phyloP scores from a whole-genome alignment of 1,139 yeast genomes.

The Yamadazyma diospyri region DNA sequence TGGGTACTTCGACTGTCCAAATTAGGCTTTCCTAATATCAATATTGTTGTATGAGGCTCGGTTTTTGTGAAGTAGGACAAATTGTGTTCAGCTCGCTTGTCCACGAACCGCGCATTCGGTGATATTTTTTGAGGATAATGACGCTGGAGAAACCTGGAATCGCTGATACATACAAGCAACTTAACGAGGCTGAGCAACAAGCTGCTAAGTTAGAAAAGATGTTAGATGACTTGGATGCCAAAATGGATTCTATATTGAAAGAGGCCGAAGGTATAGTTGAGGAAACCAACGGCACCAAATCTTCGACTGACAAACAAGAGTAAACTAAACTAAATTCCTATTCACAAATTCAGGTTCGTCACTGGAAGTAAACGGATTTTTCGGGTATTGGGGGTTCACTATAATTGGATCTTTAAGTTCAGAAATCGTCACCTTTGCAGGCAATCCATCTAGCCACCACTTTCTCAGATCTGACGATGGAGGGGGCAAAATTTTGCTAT shows the following conservation, averaged over 20 bases:
- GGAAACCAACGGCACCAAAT: too few relatives aligned
- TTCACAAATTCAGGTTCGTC: constrained; percentile 34
- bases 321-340: not conserved
- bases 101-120: too few relatives aligned
- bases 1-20: too few relatives aligned
- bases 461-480: constrained; percentile 79
- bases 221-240: constrained; percentile 42
- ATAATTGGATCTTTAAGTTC: constrained; percentile 36
- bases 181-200: constrained; percentile 42
- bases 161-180: constrained; percentile 35
- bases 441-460: constrained; percentile 87
- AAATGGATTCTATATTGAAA: constrained; percentile 41
- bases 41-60: too few relatives aligned
- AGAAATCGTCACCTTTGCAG: constrained; percentile 61
- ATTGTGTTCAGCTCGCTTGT: too few relatives aligned
- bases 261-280: constrained; percentile 31
- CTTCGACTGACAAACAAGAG: not conserved
- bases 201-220: constrained; percentile 40
- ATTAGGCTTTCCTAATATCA: too few relatives aligned
- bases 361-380: constrained; percentile 62
- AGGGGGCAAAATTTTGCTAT: constrained; percentile 58
- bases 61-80: too few relatives aligned
- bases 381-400: constrained; percentile 64
- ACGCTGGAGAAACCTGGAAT: constrained; percentile 17
- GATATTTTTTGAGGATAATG: too few relatives aligned